These are phyloP conservation scores for Pseudocercospora crystallina DNA, from an alignment of 2,329 filamentous ascomycete species.

Conservation along the genomic window DNA sequence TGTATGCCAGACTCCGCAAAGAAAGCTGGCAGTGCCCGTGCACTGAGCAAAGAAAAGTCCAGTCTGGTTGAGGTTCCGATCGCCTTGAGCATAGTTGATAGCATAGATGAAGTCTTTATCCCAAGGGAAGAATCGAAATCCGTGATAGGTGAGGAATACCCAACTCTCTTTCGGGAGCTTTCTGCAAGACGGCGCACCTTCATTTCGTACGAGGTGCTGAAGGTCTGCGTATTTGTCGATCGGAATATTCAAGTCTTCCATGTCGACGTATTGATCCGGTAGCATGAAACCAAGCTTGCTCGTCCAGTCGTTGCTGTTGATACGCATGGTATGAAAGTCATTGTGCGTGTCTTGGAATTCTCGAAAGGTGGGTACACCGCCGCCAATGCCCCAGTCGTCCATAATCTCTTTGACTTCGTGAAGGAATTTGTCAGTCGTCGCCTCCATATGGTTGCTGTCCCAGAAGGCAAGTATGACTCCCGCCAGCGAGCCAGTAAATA, in stretches of 20 bases:
- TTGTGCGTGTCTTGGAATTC: constrained; percentile 22
- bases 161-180: constrained; percentile 17
- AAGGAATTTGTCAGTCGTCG: constrained; percentile 13
- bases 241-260: not conserved
- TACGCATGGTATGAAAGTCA: constrained; percentile 16
- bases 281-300: constrained; percentile 17
- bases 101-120: constrained; percentile 15
- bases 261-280: constrained; percentile 15
- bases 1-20: constrained; percentile 21
- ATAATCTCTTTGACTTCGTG: constrained; percentile 15
- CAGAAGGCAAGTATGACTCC: constrained; percentile 15
- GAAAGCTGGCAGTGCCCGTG: constrained; percentile 13
- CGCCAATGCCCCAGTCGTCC: constrained; percentile 19
- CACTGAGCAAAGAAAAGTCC: constrained; percentile 19
- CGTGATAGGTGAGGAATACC: constrained; percentile 13
- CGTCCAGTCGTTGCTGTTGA: constrained; percentile 20
- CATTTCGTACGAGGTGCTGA: constrained; percentile 15
- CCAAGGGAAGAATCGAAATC: constrained; percentile 10
- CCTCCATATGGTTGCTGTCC: constrained; percentile 7
- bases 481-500: constrained; percentile 6
- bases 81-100: constrained; percentile 14
- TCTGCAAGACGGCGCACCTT: not conserved
- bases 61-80: constrained; percentile 17
- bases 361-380: constrained; percentile 14
- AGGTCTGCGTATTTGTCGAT: constrained; percentile 18